phyloP scores from a whole-genome alignment of 169 alveolate species.

The Eimeria falciformis region DNA sequence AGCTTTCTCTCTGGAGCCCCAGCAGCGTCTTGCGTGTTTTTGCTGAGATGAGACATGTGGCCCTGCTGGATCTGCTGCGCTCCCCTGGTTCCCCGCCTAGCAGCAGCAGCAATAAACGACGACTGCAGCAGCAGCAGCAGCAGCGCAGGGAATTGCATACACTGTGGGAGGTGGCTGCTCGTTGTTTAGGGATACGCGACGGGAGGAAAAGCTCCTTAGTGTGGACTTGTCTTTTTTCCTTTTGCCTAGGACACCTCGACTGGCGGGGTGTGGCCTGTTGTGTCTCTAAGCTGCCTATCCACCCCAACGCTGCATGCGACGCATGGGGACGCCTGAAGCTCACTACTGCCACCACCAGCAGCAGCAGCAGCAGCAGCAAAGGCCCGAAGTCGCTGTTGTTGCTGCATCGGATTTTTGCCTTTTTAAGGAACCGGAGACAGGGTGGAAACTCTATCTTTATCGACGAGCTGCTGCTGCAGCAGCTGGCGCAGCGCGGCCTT shows the following conservation, averaged over 20 bases:
- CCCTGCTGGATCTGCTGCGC: constrained; percentile 7
- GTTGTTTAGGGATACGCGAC: constrained; percentile 9
- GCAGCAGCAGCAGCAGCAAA: constrained; percentile 14
- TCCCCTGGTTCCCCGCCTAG: not conserved
- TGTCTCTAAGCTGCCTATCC: constrained; percentile 76
- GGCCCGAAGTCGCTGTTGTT: not conserved
- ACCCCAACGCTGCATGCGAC: constrained; percentile 13
- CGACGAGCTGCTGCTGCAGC: constrained; percentile 76
- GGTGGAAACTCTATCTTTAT: constrained; percentile 49
- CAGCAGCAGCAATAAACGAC: not conserved
- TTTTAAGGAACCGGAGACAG: not conserved
- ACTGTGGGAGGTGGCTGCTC: constrained; percentile 44
- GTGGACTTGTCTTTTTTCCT: constrained; percentile 29
- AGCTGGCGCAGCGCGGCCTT: constrained; percentile 81
- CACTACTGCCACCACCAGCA: not conserved
- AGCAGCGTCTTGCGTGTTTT: constrained; percentile 15
- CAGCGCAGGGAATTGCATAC: constrained; percentile 16
- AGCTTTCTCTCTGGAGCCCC: constrained; percentile 41
- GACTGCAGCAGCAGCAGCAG: constrained; percentile 10
- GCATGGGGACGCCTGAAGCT: constrained; percentile 46
- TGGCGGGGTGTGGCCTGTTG: constrained; percentile 81
- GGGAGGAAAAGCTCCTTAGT: not conserved
- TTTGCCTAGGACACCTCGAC: constrained; percentile 78
- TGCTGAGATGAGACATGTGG: constrained; percentile 49
- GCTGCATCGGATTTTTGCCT: constrained; percentile 64